phyloP scores from a whole-genome alignment of 495 filamentous ascomycete genomes.

The Opeltia flavorubescens region DNA sequence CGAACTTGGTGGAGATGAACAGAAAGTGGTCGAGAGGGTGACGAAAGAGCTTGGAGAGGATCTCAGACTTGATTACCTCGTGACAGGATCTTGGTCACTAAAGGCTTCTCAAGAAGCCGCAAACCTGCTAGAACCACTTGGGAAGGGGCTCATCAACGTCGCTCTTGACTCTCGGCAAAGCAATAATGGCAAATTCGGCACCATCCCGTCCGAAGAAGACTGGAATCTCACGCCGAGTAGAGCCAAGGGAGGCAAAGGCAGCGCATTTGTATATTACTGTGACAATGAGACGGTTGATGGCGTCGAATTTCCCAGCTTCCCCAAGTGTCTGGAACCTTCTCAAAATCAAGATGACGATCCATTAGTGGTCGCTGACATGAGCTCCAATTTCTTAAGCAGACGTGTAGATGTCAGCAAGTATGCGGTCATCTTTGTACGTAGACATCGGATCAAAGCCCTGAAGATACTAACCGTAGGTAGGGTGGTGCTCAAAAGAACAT shows the following conservation, averaged over 20 bases:
- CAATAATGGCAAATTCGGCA: slow-evolving; percentile 78
- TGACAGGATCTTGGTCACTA: slow-evolving; percentile 85
- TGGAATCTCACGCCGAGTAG: slow-evolving; percentile 62
- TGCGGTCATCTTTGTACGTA: slow-evolving; percentile 52
- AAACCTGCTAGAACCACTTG: slow-evolving; percentile 49
- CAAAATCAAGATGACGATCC: slow-evolving; percentile 40
- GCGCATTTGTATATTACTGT: slow-evolving; percentile 81
- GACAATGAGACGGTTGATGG: slow-evolving; percentile 94
- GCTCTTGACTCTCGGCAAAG: slow-evolving; percentile 52
- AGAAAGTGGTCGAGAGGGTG: slow-evolving; percentile 44
- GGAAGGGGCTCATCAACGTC: slow-evolving; percentile 57
- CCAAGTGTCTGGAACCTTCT: slow-evolving; percentile 41
- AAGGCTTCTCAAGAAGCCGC: slow-evolving; percentile 82
- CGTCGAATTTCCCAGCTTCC: slow-evolving; percentile 79
- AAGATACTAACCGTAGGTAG: slow-evolving; percentile 11
- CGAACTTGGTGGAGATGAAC: slow-evolving; percentile 28
- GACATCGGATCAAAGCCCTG: slow-evolving; percentile 16
- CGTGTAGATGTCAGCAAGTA: slow-evolving; percentile 56
- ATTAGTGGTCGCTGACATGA: slow-evolving; percentile 74
- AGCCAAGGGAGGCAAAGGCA: slow-evolving; percentile 29
- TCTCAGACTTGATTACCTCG: slow-evolving; percentile 73
- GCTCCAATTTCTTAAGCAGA: slow-evolving; percentile 57
- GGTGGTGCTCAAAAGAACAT: slow-evolving; percentile 83
- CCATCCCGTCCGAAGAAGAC: slow-evolving; percentile 56
- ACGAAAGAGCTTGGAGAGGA: slow-evolving; percentile 47